These are phyloP conservation scores for Zygosaccharomyces pseudobailii DNA, from an alignment of 1,139 yeast species.

Conservation along the genomic window DNA sequence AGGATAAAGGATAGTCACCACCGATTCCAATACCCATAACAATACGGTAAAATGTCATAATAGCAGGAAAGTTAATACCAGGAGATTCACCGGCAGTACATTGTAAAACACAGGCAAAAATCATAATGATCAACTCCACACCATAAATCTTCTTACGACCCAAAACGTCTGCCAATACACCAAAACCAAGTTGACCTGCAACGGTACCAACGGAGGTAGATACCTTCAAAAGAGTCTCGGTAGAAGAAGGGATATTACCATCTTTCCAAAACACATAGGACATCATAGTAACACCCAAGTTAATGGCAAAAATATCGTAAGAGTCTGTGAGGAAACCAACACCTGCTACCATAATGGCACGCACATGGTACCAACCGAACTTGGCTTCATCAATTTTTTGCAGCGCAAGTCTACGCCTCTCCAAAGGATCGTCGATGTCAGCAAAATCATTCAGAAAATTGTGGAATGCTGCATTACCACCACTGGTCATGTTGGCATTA, in stretches of 20 bases:
- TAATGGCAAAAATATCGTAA: conserved; percentile 86
- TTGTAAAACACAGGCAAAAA: conserved; percentile 73
- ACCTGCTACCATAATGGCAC: conserved; percentile 87
- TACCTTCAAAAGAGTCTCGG: conserved; percentile 71
- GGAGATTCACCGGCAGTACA: conserved; percentile 65
- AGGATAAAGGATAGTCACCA: conserved; percentile 98
- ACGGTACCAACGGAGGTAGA: conserved; percentile 94
- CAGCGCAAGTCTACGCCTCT: conserved; percentile 83
- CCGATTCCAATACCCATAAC: conserved; percentile 97
- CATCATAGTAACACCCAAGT: conserved; percentile 73
- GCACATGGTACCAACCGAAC: conserved; percentile 84
- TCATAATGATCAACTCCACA: conserved; percentile 78
- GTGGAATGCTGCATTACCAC: conserved; percentile 91
- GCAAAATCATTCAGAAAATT: conserved; percentile 79
- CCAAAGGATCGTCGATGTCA: conserved; percentile 79
- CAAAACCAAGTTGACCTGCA: conserved; percentile 85
- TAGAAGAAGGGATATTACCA: conserved; percentile 58
- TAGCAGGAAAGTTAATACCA: conserved; percentile 66
- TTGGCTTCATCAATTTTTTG: conserved; percentile 82
- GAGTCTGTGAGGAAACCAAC: conserved; percentile 93
- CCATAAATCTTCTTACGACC: conserved; percentile 91
- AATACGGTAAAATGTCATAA: conserved; percentile 71
- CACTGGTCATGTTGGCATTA: conserved; percentile 41
- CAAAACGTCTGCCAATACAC: conserved; percentile 73
- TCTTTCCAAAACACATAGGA: conserved; percentile 63